Conservation (phyloP, 495 filamentous ascomycete species). For the Choiromyces venosus region DNA sequence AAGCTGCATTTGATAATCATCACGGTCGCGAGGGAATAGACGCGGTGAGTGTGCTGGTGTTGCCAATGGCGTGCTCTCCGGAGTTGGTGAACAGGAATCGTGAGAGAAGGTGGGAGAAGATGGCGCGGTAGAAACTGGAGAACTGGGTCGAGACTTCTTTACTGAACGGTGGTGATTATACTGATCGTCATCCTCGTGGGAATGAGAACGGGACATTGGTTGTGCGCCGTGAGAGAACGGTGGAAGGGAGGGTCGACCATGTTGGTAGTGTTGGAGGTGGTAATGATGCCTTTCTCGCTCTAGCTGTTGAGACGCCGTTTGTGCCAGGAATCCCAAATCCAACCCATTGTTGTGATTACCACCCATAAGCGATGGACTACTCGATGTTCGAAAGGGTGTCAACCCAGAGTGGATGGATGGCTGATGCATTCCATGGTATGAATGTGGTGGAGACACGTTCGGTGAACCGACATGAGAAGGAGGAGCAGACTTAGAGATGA, state of each 20-base stretch:
- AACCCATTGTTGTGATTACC: slow-evolving; percentile 50
- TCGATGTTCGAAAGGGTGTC: slow-evolving; percentile 43
- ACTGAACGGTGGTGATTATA: slow-evolving; percentile 61
- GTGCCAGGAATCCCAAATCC: slow-evolving; percentile 85
- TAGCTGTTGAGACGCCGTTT: slow-evolving; percentile 77
- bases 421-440: slow-evolving; percentile 51
- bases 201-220: slow-evolving; percentile 85
- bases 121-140: slow-evolving; percentile 88
- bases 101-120: slow-evolving; percentile 98
- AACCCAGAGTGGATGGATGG: slow-evolving; percentile 36
- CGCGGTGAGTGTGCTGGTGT: slow-evolving; percentile 95
- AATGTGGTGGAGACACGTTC: slow-evolving; percentile 92
- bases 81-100: slow-evolving; percentile 91
- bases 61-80: slow-evolving; percentile 91
- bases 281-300: slow-evolving; percentile 66
- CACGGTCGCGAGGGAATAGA: slow-evolving; percentile 64
- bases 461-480: slow-evolving; percentile 83
- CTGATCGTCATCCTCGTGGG: slow-evolving; percentile 72
- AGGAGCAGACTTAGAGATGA: slow-evolving; percentile 77
- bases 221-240: slow-evolving; percentile 69
- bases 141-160: slow-evolving; percentile 85
- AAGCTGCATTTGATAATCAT: slow-evolving; percentile 63
- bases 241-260: slow-evolving; percentile 60
- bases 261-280: slow-evolving; percentile 54
- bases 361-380: slow-evolving; percentile 44